Percentiles rank a stretch among this genome's conserved stretches.
These are phyloP conservation scores for Tolypocladium tropicale DNA, from an alignment of 2,329 filamentous ascomycete genomes.

Conservation along the genomic window DNA sequence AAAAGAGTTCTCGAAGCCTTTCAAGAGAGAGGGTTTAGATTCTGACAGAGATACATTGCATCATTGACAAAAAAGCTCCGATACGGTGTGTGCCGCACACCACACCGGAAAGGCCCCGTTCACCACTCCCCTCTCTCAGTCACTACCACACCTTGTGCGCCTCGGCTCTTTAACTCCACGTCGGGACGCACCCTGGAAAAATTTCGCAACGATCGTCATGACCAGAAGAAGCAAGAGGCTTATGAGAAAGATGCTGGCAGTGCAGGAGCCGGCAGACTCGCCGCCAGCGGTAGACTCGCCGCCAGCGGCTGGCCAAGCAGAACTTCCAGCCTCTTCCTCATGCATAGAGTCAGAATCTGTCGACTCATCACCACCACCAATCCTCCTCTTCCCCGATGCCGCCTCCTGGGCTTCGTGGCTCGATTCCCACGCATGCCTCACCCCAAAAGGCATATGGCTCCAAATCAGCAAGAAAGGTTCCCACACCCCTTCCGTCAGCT, in stretches of 20 bases:
- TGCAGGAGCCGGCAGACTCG: no score
- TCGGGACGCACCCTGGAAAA: not conserved
- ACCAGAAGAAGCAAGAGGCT: not conserved
- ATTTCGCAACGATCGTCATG: not conserved
- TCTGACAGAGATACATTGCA: not conserved
- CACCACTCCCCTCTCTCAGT: not conserved
- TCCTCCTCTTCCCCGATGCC: conserved; percentile 16
- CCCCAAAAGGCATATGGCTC: conserved; percentile 31
- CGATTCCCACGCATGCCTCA: conserved; percentile 19
- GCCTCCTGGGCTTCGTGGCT: conserved; percentile 28
- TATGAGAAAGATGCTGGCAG: not conserved
- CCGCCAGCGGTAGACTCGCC: not conserved
- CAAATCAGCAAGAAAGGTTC: conserved; percentile 38
- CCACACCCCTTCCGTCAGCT: conserved; percentile 31
- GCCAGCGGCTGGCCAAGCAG: no score
- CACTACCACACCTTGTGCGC: not conserved
- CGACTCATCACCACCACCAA: conserved; percentile 3
- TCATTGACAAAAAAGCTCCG: not conserved
- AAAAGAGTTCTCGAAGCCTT: no score
- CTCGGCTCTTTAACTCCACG: not conserved
- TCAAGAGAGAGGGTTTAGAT: no score
- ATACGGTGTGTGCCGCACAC: not conserved
- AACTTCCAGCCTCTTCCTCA: no score
- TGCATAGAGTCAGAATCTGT: no score
- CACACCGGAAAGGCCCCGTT: not conserved